A percentile compares a stretch with the other conserved stretches of the same genome.
Evolutionary conservation across 257 asterid species (phyloP).

Genomic region (Haberlea rhodopensis): DNA sequence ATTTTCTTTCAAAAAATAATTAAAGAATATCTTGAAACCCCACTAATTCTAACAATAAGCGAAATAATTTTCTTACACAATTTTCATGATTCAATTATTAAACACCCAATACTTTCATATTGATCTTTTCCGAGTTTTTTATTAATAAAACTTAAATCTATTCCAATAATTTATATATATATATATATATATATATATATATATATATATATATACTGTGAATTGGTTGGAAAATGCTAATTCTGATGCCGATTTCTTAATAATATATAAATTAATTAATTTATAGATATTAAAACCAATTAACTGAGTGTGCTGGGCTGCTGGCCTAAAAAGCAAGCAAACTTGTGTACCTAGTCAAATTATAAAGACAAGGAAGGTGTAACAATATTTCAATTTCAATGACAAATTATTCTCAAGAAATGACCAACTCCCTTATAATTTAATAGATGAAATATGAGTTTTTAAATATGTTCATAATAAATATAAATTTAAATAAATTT

Average conservation of each 20-base stretch:
- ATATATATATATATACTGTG: neutral
- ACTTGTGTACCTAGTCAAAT: neutral
- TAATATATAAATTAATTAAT: neutral
- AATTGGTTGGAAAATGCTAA: neutral
- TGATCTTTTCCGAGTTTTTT: too few species aligned
- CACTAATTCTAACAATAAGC: too few species aligned
- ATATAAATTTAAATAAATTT: neutral
- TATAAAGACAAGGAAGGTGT: slow-evolving; percentile 24
- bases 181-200: too few species aligned
- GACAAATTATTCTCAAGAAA: slow-evolving; percentile 11
- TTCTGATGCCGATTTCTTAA: neutral
- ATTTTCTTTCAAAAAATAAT: too few species aligned
- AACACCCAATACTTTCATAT: too few species aligned
- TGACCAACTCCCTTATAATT: neutral
- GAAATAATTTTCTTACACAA: too few species aligned
- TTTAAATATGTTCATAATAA: neutral
- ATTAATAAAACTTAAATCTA: too few species aligned
- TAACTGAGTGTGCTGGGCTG: neutral
- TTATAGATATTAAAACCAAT: neutral
- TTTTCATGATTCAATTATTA: too few species aligned
- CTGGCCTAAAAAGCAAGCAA: slow-evolving; percentile 20
- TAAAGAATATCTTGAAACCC: too few species aligned
- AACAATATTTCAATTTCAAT: slow-evolving; percentile 1
- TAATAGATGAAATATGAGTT: too few species aligned
- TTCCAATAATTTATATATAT: too few species aligned